These are phyloP conservation scores for Candida qinlingensis DNA, from an alignment of 805 yeast species.

Conservation along the genomic window DNA sequence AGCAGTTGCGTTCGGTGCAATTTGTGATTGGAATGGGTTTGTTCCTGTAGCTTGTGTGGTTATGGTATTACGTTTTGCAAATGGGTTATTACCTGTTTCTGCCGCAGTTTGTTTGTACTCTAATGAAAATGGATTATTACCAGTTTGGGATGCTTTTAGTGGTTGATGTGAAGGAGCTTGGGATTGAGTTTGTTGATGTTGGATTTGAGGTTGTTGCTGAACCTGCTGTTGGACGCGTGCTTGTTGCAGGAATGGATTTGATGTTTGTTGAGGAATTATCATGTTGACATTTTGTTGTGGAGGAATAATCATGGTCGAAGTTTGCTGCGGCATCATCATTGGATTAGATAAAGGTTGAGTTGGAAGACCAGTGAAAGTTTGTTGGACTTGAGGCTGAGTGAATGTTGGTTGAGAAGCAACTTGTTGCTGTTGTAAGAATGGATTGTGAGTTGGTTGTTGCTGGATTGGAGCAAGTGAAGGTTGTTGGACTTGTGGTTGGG, in stretches of 20 bases:
- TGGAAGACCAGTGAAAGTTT: not conserved
- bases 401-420: constrained; percentile 4
- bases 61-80: constrained; percentile 13
- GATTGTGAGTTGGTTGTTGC: constrained; percentile 18
- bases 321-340: not conserved
- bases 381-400: constrained; percentile 4
- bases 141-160: constrained; percentile 18
- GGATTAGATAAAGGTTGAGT: not conserved
- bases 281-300: not conserved
- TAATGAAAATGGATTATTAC: constrained; percentile 27
- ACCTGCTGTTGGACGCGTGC: constrained; percentile 11
- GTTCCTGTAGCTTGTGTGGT: constrained; percentile 27
- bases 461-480: constrained; percentile 6
- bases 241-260: constrained; percentile 14
- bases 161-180: constrained; percentile 15
- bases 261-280: constrained; percentile 8
- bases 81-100: constrained; percentile 27
- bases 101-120: constrained; percentile 13
- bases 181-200: constrained; percentile 9
- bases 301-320: not conserved
- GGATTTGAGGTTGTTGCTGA: constrained; percentile 8
- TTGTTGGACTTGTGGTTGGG: constrained; percentile 12
- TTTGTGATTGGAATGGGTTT: constrained; percentile 34
- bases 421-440: constrained; percentile 17
- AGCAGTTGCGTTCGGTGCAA: constrained; percentile 10